Evolutionary conservation across 352 stramenopile species (phyloP).

Genomic region (Phytophthora idaei): DNA sequence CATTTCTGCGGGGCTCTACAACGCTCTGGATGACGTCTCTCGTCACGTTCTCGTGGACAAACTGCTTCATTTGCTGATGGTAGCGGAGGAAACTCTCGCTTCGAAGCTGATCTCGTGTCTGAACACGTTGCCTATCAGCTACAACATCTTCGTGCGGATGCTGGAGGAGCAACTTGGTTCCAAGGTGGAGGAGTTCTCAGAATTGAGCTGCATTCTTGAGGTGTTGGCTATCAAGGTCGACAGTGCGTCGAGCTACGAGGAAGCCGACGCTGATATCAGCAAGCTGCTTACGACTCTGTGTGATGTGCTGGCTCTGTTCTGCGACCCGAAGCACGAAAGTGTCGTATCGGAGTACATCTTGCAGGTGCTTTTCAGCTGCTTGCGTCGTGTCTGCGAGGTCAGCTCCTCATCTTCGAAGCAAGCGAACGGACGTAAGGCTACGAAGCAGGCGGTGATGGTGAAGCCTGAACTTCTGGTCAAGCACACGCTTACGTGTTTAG

Average conservation of each 20-base stretch:
- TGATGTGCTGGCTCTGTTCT: conserved; percentile 67
- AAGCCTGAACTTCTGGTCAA: conserved; percentile 81
- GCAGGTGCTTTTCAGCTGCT: conserved; percentile 78
- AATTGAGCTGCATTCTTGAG: conserved; percentile 80
- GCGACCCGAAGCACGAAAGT: conserved; percentile 51
- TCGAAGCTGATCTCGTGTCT: conserved; percentile 61
- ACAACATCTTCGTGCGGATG: conserved; percentile 59
- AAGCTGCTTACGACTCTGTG: conserved; percentile 64
- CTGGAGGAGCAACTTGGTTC: conserved; percentile 48
- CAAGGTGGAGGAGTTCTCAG: conserved; percentile 38
- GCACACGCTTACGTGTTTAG: conserved; percentile 72
- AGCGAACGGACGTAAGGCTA: conserved; percentile 30
- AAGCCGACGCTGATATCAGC: conserved; percentile 27
- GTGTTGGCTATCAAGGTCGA: conserved; percentile 79
- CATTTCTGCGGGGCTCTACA: conserved; percentile 51
- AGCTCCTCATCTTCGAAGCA: conserved; percentile 14
- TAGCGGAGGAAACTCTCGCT: conserved; percentile 61
- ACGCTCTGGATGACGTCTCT: conserved; percentile 51
- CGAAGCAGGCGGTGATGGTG: conserved; percentile 19
- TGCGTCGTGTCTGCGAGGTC: conserved; percentile 72
- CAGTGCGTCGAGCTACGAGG: conserved; percentile 32
- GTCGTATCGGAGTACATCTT: conserved; percentile 80
- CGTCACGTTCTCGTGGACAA: conserved; percentile 54
- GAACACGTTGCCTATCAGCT: conserved; percentile 56
- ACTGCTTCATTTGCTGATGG: conserved; percentile 65